phyloP scores from a whole-genome alignment of 192 early-diverging fungal genomes.

The Coemansia asiatica region DNA sequence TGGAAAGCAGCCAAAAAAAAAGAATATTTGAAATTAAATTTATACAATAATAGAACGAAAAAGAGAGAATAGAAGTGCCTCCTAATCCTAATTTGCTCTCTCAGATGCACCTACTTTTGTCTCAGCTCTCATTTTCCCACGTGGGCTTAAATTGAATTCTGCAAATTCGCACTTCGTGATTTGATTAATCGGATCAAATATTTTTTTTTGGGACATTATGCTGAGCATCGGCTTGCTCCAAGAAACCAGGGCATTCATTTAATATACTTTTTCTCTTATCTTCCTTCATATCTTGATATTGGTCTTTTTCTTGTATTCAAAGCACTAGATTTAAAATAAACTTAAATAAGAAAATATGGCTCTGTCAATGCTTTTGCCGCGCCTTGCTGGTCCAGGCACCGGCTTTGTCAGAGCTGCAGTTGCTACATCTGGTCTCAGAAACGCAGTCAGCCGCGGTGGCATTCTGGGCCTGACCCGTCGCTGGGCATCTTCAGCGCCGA shows the following conservation, averaged over 20 bases:
- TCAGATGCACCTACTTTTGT: too few species aligned
- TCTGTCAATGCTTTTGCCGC: conserved; percentile 37
- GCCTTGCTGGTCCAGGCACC: conserved; percentile 18
- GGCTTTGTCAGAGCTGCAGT: not conserved
- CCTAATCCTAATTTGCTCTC: too few species aligned
- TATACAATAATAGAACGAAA: too few species aligned
- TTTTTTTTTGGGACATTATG: not conserved
- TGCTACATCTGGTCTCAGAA: not conserved
- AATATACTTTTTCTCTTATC: not conserved
- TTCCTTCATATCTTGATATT: not conserved
- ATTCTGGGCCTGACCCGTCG: conserved; percentile 10
- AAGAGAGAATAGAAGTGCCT: too few species aligned
- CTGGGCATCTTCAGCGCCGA: conserved; percentile 22
- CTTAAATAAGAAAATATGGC: conserved; percentile 25
- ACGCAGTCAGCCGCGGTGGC: not conserved
- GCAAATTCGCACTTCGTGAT: not conserved
- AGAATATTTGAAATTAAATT: too few species aligned
- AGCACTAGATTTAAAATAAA: too few species aligned
- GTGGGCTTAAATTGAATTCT: not conserved
- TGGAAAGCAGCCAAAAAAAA: not conserved
- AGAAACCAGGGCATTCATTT: too few species aligned
- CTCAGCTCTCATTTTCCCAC: not conserved
- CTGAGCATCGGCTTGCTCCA: not conserved
- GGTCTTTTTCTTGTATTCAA: not conserved
- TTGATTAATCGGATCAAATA: conserved; percentile 7